Evolutionary conservation across 2,329 filamentous ascomycete genomes (phyloP).

Genomic region (Diplocarpon rosae): DNA sequence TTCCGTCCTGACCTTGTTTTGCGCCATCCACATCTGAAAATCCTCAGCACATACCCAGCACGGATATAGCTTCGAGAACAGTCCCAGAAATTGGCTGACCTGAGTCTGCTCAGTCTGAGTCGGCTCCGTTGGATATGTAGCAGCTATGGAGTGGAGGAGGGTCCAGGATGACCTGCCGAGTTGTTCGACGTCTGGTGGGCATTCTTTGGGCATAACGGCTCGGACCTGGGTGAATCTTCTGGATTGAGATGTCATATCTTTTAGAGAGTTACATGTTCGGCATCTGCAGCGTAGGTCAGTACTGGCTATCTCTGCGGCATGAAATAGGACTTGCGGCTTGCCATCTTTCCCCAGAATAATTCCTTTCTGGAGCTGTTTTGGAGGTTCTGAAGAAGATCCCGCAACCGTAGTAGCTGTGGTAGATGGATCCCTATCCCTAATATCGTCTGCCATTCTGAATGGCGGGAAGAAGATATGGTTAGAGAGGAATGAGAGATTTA

Average conservation of each 20-base stretch:
- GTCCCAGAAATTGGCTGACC: slow-evolving; percentile 62
- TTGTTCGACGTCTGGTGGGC: slow-evolving; percentile 79
- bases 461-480: neutral
- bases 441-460: slow-evolving; percentile 24
- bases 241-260: slow-evolving; percentile 49
- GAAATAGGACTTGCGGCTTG: slow-evolving; percentile 55
- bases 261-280: slow-evolving; percentile 55
- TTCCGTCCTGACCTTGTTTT: slow-evolving; percentile 45
- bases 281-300: slow-evolving; percentile 40
- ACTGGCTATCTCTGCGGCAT: neutral
- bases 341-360: slow-evolving; percentile 70
- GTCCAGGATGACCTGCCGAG: slow-evolving; percentile 90
- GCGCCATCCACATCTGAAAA: slow-evolving; percentile 70
- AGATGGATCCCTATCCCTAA: slow-evolving; percentile 15
- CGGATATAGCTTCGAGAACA: slow-evolving; percentile 82
- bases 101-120: slow-evolving; percentile 60
- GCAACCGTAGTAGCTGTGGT: slow-evolving; percentile 8
- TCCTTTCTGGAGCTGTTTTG: slow-evolving; percentile 53
- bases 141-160: slow-evolving; percentile 82
- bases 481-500: neutral
- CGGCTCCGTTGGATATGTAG: slow-evolving; percentile 67
- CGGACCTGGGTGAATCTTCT: slow-evolving; percentile 29
- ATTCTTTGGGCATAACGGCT: slow-evolving; percentile 45
- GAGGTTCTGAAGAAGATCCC: slow-evolving; percentile 2
- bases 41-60: slow-evolving; percentile 95